phyloP scores from a whole-genome alignment of 1,284 basidiomycete species.

The Mycena citricolor region DNA sequence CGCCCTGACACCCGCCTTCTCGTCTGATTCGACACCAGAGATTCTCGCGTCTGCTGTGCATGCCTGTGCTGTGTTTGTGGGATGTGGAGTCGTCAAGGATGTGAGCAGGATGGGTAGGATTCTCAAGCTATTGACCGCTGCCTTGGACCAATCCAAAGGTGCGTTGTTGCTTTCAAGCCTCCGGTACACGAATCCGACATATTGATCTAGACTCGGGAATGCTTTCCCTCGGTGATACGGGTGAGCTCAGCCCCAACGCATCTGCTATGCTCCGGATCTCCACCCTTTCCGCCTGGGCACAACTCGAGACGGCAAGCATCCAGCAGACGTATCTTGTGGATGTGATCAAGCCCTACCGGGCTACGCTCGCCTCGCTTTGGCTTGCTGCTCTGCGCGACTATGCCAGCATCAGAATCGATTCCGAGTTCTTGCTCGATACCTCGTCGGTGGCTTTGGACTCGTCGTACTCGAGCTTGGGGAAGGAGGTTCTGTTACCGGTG shows the following conservation, averaged over 20 bases:
- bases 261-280: constrained; percentile 95
- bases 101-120: constrained; percentile 91
- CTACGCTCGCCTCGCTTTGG: constrained; percentile 83
- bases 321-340: constrained; percentile 77
- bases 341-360: constrained; percentile 83
- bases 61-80: constrained; percentile 94
- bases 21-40: constrained; percentile 92
- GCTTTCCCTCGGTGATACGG: constrained; percentile 84
- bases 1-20: constrained; percentile 96
- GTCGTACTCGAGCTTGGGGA: constrained; percentile 83
- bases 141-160: constrained; percentile 90
- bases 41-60: constrained; percentile 91
- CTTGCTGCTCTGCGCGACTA: constrained; percentile 88
- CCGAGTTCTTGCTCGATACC: constrained; percentile 76
- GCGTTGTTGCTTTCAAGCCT: constrained; percentile 2
- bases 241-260: constrained; percentile 89
- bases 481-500: constrained; percentile 88
- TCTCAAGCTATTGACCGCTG: constrained; percentile 82
- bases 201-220: constrained; percentile 69
- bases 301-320: constrained; percentile 80
- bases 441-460: constrained; percentile 75
- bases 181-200: constrained; percentile 8
- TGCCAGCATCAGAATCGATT: constrained; percentile 86
- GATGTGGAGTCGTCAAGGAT: constrained; percentile 93
- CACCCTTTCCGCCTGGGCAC: constrained; percentile 94